A percentile compares a stretch with the other conserved stretches of the same genome.
These are phyloP conservation scores for Choanephora cucurbitarum DNA, from an alignment of 371 early-diverging fungal genomes.

Conservation along the genomic window DNA sequence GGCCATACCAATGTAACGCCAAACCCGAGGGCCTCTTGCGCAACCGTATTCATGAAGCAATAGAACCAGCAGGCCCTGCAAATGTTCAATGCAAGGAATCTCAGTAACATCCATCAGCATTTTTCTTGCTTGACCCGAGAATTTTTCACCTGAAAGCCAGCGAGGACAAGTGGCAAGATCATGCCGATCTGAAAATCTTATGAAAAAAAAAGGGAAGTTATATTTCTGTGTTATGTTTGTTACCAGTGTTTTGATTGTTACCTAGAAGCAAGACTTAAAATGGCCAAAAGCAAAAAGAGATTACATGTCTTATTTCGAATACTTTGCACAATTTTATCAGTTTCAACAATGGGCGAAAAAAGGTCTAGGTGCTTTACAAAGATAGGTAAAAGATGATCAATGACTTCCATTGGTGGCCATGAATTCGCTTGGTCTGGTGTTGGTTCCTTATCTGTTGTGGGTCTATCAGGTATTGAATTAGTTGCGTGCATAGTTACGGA, in stretches of 20 bases:
- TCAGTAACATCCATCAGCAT: constrained; percentile 29
- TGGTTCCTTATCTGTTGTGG: not conserved
- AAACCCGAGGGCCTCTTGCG: constrained; percentile 48
- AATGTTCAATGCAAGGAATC: constrained; percentile 38
- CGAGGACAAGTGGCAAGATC: constrained; percentile 12
- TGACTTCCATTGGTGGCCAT: constrained; percentile 12
- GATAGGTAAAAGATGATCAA: constrained; percentile 9
- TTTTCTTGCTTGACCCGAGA: constrained; percentile 19
- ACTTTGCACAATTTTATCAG: constrained; percentile 5
- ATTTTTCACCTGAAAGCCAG: constrained; percentile 29
- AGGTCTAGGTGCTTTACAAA: constrained; percentile 14
- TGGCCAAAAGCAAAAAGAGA: constrained; percentile 11
- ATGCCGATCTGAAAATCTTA: constrained; percentile 22
- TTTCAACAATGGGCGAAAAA: constrained; percentile 12
- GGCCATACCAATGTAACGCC: constrained; percentile 68
- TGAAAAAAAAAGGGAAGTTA: not conserved
- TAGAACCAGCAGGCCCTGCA: constrained; percentile 47
- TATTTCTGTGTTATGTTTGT: no score
- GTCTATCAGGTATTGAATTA: not conserved
- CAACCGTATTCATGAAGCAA: constrained; percentile 51
- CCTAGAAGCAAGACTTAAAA: constrained; percentile 24
- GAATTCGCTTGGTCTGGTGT: no score
- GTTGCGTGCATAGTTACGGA: not conserved
- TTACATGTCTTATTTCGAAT: constrained; percentile 15
- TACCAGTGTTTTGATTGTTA: no score